phyloP scores from a whole-genome alignment of 306 rosid genomes.

The Castanea sativa region DNA sequence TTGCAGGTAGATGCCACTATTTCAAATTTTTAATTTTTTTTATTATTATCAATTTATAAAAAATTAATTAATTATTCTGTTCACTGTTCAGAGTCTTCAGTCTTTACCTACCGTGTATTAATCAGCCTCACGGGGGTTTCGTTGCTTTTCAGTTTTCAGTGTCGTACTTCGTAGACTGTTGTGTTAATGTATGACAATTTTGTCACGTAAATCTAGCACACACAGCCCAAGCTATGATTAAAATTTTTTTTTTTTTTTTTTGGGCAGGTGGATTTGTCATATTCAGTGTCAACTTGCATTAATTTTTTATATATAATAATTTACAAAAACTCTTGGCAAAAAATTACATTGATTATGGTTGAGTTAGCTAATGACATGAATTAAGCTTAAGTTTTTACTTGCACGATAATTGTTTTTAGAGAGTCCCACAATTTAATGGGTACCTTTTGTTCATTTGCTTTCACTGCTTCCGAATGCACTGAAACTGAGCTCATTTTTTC shows the following conservation, averaged over 20 bases:
- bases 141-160: neutral
- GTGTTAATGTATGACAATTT: neutral
- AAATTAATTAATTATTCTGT: neutral
- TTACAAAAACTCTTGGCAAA: too few species aligned
- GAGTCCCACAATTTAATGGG: too few species aligned
- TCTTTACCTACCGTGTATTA: slow-evolving; percentile 25
- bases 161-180: slow-evolving; percentile 26
- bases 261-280: too few species aligned
- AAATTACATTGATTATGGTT: too few species aligned
- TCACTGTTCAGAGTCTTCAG: neutral
- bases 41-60: neutral
- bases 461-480: too few species aligned
- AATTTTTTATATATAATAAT: too few species aligned
- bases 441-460: too few species aligned
- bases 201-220: slow-evolving; percentile 31
- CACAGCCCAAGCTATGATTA: slow-evolving; percentile 10
- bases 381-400: too few species aligned
- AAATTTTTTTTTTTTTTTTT: neutral
- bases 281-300: too few species aligned
- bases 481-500: too few species aligned
- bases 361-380: too few species aligned
- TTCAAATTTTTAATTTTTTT: neutral
- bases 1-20: slow-evolving; percentile 60
- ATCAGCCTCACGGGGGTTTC: slow-evolving; percentile 45
- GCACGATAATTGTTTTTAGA: too few species aligned